Percentiles rank a stretch among this genome's conserved stretches.
These are phyloP conservation scores for Anaeramoeba ignava DNA, from an alignment of 78 protist species.

Conservation along the genomic window DNA sequence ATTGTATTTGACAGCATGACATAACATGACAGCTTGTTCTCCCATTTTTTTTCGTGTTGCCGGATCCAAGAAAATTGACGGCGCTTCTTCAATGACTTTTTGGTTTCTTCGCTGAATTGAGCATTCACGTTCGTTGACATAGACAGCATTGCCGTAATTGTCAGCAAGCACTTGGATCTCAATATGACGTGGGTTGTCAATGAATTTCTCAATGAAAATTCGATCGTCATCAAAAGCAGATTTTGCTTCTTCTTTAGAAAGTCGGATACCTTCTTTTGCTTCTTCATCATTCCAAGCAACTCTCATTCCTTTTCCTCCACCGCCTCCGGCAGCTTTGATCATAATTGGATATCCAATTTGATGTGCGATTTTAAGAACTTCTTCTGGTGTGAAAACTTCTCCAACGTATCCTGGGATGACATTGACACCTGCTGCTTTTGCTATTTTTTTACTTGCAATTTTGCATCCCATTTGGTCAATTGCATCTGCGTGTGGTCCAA, in stretches of 20 bases:
- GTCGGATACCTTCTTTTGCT: slow-evolving; percentile 49
- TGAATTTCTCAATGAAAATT: slow-evolving; percentile 84
- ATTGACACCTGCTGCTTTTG: slow-evolving; percentile 64
- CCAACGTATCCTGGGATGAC: slow-evolving; percentile 77
- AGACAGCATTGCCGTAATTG: slow-evolving; percentile 63
- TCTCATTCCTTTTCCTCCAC: slow-evolving; percentile 93
- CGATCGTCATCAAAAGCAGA: slow-evolving; percentile 73
- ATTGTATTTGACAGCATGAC: slow-evolving; percentile 64
- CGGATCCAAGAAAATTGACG: slow-evolving; percentile 57
- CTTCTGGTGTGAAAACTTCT: slow-evolving; percentile 41
- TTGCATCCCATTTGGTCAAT: slow-evolving; percentile 87
- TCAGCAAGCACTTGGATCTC: slow-evolving; percentile 83
- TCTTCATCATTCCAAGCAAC: slow-evolving; percentile 33
- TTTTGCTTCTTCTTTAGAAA: slow-evolving; percentile 60
- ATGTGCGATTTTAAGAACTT: slow-evolving; percentile 44
- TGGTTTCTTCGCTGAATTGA: slow-evolving; percentile 86
- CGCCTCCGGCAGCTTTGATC: slow-evolving; percentile 90
- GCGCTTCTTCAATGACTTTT: slow-evolving; percentile 89
- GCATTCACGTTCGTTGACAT: slow-evolving; percentile 87
- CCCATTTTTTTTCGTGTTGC: slow-evolving; percentile 61
- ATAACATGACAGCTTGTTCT: slow-evolving; percentile 66
- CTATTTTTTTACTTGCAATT: slow-evolving; percentile 70
- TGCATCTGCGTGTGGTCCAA: slow-evolving; percentile 71
- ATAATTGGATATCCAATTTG: slow-evolving; percentile 80
- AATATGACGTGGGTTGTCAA: slow-evolving; percentile 88